Evolutionary conservation across 176 grass and related monocot species (phyloP), one percentile per base, ranked within the genome.

Genomic region (Guadua angustifolia): DNA sequence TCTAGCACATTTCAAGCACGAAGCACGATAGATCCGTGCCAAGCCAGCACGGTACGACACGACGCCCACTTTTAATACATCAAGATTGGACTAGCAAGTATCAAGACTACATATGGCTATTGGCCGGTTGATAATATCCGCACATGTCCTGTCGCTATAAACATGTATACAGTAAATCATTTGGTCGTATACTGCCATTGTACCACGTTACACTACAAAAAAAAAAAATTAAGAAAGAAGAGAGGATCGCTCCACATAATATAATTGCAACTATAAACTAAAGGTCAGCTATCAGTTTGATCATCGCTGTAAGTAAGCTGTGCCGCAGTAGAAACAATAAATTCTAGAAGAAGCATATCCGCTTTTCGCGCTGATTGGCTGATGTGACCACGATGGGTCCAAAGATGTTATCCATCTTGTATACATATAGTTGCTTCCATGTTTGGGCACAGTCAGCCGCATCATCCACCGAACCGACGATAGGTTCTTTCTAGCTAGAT

Each of bases 301-400:
- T 66, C 60, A 67, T 72, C 60, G 60, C 29, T 83, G 70, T 50
- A 26, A 74, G 38, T 62, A 29, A 65, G 57, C 57, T 79, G 58
- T 43, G 67, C 57, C 68, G 35, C 77, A 65, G 25, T 29, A 52
- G 17, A 16, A 68, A 69, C n/a, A 9, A n/a, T n/a, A n/a, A 36
- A 44, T 79, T 82, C 71, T 75, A 59, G 71, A 65, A 73, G 29
- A 47, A 36, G 14, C n/a, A 38, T 16, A 74, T 32, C 33, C 14
- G 21, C 9, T 57, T 84, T 84, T 53, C 4, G 24, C 19, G 61
- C 0, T 40, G 85, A 76, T 75, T 82, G 63, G 50, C 19, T 25
- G 39, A 82, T 33, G 50, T 58, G 71, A 82, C 49, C 42, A 21
- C 71, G 71, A 87, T 49, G 83, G 26, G 6, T 59, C 55, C 38